phyloP scores from a whole-genome alignment of 805 yeast species.

The Cephaloascus fragrans region DNA sequence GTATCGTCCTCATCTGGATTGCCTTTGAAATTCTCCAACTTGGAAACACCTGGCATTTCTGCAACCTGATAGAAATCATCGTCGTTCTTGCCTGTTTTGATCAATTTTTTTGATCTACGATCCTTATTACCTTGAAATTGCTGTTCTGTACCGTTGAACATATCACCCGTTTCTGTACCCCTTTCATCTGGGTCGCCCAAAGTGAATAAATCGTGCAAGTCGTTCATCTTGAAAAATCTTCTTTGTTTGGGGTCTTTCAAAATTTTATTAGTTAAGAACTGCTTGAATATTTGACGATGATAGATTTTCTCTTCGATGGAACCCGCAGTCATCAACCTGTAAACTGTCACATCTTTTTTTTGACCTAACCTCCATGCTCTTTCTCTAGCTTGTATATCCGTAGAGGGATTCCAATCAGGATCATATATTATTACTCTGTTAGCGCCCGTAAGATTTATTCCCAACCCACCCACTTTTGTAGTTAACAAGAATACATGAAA shows the following conservation, averaged over 20 bases:
- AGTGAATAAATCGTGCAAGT: constrained; percentile 80
- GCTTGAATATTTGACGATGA: constrained; percentile 94
- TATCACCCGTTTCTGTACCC: constrained; percentile 60
- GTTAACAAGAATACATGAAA: constrained; percentile 71
- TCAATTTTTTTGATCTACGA: constrained; percentile 21
- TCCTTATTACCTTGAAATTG: constrained; percentile 20
- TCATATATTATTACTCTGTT: constrained; percentile 89
- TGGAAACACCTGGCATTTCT: constrained; percentile 61
- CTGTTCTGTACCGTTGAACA: constrained; percentile 42
- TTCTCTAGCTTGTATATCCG: constrained; percentile 94
- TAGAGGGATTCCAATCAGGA: constrained; percentile 98
- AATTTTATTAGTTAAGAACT: constrained; percentile 85
- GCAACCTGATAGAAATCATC: constrained; percentile 66
- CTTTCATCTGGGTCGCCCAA: constrained; percentile 64
- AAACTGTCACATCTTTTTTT: constrained; percentile 82
- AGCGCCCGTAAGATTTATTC: constrained; percentile 91
- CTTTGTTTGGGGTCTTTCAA: constrained; percentile 92
- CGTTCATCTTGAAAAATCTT: constrained; percentile 86
- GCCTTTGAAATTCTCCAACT: constrained; percentile 53
- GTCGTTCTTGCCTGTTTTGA: constrained; percentile 19
- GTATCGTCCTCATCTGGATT: constrained; percentile 33
- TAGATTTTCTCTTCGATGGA: constrained; percentile 95
- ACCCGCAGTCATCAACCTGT: constrained; percentile 88
- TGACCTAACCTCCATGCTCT: constrained; percentile 97
- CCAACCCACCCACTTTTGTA: constrained; percentile 93